Base-by-base conservation (phyloP, 179 eudicot species). In the Amaranthus tricolor region DNA sequence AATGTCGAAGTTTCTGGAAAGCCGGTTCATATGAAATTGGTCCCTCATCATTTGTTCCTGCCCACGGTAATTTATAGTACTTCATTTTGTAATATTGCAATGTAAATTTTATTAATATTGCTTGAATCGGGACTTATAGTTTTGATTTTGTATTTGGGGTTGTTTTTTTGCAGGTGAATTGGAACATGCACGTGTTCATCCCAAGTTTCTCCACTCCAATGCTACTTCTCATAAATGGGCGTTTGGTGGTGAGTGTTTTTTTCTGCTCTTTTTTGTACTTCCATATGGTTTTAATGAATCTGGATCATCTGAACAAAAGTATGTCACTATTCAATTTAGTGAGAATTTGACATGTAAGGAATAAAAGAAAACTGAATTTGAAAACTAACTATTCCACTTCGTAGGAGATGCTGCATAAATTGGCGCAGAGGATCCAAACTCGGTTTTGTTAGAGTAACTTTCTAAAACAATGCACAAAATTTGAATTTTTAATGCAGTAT, bases 171-270 rank as follows among this genome's bases (percentile, higher is more conserved):
- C 74, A 92, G 98, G 96, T 80, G 89, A 92, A 78, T 80, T 94
- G 85, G 96, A 94, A 81, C 98, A 94, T 84, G 98, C 98, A 13
- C 92, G 98, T 78, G 98, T 94, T 31, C 96, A 94, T 73, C 98
- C 98, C 7, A 94, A 92, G 83, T 94, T 94, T 92, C 87, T 94
- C 76, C 98, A 94, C 77, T 92, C 98, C 21, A 94, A 94, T 79
- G 98, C 98, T 19, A 94, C 98, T 57, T 94, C 98, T 74, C 98
- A 94, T 71, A 92, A 94, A 77, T 94, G 98, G 98, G 98, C 97
- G 5, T 94, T 94, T 60, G 98, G 98, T 77, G 98, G 98, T 92
- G 58, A 0, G 78, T 48, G 52, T 60, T 2, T 19, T 0, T 13
- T 73, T 6, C 19, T 6, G 4, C 7, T 67, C 11, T 13, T 4